Conservation (phyloP, 129 eudicot species). For the Artemisia annua region DNA sequence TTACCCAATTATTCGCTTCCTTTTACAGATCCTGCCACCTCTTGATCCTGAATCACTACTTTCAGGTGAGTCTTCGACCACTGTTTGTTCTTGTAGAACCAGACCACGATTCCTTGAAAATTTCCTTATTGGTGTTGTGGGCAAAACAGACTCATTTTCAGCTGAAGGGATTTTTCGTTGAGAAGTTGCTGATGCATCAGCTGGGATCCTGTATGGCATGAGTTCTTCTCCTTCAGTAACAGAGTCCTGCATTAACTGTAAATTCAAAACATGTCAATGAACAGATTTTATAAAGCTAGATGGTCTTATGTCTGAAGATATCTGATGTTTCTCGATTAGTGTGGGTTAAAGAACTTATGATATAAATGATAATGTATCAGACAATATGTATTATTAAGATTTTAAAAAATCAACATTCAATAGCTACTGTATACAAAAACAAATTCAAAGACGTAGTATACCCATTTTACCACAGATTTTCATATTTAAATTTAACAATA, state of each 20-base stretch:
- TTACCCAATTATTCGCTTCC: constrained; percentile 53
- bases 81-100: constrained; percentile 62
- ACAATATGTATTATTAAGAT: not conserved
- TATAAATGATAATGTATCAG: not conserved
- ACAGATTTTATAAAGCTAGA: not conserved
- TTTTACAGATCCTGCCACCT: constrained; percentile 45
- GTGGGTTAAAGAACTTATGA: not conserved
- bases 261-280: constrained; percentile 6
- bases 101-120: constrained; percentile 74
- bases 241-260: constrained; percentile 63
- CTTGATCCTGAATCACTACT: constrained; percentile 43
- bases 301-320: too few species aligned
- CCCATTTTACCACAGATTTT: too few species aligned
- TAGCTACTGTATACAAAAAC: too few species aligned
- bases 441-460: too few species aligned
- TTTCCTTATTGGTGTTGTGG: constrained; percentile 75
- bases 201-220: constrained; percentile 69
- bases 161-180: constrained; percentile 26
- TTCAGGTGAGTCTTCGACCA: constrained; percentile 77
- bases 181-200: constrained; percentile 22
- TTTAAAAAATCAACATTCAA: too few species aligned
- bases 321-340: too few species aligned
- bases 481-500: too few species aligned
- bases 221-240: constrained; percentile 64
- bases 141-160: constrained; percentile 3